Evolutionary conservation across 2,329 filamentous ascomycete genomes (phyloP).

Genomic region (Laburnicola sp.): DNA sequence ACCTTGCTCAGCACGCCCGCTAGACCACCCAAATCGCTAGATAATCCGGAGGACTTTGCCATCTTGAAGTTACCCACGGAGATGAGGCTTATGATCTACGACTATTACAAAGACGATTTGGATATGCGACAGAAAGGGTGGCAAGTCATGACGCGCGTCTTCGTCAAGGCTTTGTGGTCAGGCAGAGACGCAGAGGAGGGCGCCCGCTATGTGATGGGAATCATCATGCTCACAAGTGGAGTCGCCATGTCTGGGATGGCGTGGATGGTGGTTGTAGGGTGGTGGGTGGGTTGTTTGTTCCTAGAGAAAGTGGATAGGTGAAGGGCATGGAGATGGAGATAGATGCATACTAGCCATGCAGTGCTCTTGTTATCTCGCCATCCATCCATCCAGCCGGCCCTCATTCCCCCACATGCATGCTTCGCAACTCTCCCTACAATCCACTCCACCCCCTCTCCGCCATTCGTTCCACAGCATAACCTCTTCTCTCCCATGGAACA

Average conservation of each 20-base stretch:
- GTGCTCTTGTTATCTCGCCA: too few species aligned
- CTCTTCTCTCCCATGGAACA: too few species aligned
- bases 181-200: constrained; percentile 12
- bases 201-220: constrained; percentile 8
- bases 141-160: constrained; percentile 13
- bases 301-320: too few species aligned
- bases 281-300: too few species aligned
- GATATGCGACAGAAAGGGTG: constrained; percentile 6
- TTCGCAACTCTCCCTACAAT: too few species aligned
- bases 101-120: constrained; percentile 10
- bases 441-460: too few species aligned
- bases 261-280: too few species aligned
- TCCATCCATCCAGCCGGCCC: too few species aligned
- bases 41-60: constrained; percentile 5
- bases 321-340: too few species aligned
- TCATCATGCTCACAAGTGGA: constrained; percentile 8
- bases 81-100: constrained; percentile 13
- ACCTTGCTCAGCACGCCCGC: constrained; percentile 11
- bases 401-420: too few species aligned
- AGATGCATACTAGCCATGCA: too few species aligned
- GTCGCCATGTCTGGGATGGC: constrained; percentile 11
- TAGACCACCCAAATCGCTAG: constrained; percentile 5
- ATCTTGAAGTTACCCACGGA: constrained; percentile 10
- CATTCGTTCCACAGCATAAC: too few species aligned
- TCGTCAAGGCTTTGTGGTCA: constrained; percentile 15